Evolutionary conservation across 2,329 filamentous ascomycete species (phyloP).

Genomic region (Bretziella fagacearum): DNA sequence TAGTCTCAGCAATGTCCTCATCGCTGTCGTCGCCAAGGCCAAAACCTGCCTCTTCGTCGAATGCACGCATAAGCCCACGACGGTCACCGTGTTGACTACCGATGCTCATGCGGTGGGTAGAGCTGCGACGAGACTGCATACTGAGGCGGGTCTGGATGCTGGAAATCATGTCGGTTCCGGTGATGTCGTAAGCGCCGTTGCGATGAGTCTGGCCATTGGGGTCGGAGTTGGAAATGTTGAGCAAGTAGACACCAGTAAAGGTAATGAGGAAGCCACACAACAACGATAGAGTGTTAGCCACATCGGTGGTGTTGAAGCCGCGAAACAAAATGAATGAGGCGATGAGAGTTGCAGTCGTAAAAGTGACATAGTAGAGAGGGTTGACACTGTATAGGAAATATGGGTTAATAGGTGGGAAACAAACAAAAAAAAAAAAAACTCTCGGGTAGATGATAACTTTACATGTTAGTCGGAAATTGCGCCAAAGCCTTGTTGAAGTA

Average conservation of each 20-base stretch:
- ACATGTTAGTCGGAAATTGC: constrained; percentile 96
- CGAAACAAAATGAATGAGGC: constrained; percentile 93
- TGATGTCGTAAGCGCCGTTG: constrained; percentile 52
- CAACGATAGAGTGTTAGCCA: constrained; percentile 81
- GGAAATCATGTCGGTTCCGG: constrained; percentile 81
- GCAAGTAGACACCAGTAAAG: constrained; percentile 85
- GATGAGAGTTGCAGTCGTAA: constrained; percentile 83
- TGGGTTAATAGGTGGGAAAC: not conserved
- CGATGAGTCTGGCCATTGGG: constrained; percentile 59
- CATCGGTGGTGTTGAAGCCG: constrained; percentile 87
- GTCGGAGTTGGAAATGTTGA: constrained; percentile 88
- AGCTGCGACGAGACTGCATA: constrained; percentile 75
- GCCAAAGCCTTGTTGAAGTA: constrained; percentile 98
- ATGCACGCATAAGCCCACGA: constrained; percentile 71
- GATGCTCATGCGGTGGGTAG: constrained; percentile 45
- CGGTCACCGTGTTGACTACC: constrained; percentile 52
- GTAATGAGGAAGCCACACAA: constrained; percentile 88
- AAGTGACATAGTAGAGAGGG: constrained; percentile 92
- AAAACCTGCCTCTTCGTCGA: constrained; percentile 69
- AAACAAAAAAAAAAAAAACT: not conserved
- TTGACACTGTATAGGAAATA: constrained; percentile 49
- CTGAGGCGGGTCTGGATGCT: constrained; percentile 78
- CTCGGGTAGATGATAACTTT: constrained; percentile 24
- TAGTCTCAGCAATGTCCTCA: constrained; percentile 17
- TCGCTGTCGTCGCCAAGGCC: constrained; percentile 53